Evolutionary conservation across 2,329 filamentous ascomycete genomes (phyloP), one percentile per base, ranked within the genome.

Genomic region (Calonectria multiphialidica): DNA sequence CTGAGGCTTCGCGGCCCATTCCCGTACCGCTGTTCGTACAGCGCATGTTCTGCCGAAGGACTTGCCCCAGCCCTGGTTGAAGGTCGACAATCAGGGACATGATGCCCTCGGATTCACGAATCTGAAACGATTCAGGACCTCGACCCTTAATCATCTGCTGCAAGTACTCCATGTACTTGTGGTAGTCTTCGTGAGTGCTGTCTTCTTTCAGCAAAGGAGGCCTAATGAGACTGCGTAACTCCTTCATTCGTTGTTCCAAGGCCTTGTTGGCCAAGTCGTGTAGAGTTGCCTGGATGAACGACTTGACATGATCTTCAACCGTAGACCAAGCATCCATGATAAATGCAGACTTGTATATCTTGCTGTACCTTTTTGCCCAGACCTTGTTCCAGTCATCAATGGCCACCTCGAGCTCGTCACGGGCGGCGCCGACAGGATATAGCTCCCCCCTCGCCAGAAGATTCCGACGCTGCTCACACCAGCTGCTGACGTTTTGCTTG

Each of bases 341-440:
- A 12, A 59, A 59, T 0, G 53, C 53, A 9, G 53, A 21, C 21
- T 25, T 59, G 53, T 59, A 59, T 2, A 59, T 59, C 15, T 59
- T 59, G 35, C 53, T 59, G 13, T 59, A 59, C 1, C 53, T 12
- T 21, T 59, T 40, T 18, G 53, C 53, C 21, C 71, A 79, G 1
- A 76, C 45, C 12, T 16, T 0, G 23, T 79, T 79, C 77, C 76
- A 79, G 0, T 61, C n/a, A 10, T 79, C 75, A 3, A 78, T 65
- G 1, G 55, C 15, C 0, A 5, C 12, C 15, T 77, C 74, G 1
- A 79, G 45, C 2, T 73, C 70, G 0, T 37, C 45, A 1, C 66
- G 57, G 2, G 15, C 55, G 7, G 28, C 21, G 0, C 65, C 66
- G 1, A 67, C 37, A 6, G 55, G 42, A 0, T 47, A 64, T 1